Percentiles rank a stretch among this genome's conserved stretches.
Evolutionary conservation across 192 early-diverging fungal species (phyloP).

Genomic region (Lobosporangium transversale): DNA sequence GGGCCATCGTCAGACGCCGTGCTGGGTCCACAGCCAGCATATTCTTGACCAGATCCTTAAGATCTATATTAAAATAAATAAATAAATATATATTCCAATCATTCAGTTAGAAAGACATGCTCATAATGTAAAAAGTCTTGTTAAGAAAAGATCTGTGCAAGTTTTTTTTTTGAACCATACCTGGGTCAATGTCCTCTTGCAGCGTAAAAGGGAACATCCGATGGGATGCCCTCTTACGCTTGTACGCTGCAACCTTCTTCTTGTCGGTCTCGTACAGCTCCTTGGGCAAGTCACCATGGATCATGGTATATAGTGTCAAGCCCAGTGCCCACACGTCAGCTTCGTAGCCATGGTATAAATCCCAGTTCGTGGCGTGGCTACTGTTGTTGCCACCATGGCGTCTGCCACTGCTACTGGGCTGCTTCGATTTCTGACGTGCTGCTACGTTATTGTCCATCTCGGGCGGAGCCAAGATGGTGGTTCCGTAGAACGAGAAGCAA

Average conservation of each 20-base stretch:
- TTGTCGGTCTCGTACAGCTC: slow-evolving; percentile 33
- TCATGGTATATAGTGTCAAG: slow-evolving; percentile 29
- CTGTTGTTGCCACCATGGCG: neutral
- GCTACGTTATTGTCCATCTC: slow-evolving; percentile 37
- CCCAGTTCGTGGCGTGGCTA: slow-evolving; percentile 24
- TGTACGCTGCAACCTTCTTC: slow-evolving; percentile 26
- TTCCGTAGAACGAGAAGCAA: slow-evolving; percentile 32
- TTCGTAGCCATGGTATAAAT: slow-evolving; percentile 31
- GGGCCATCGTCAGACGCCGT: slow-evolving; percentile 29
- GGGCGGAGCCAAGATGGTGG: slow-evolving; percentile 25
- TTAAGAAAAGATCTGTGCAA: no score
- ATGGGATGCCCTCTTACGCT: slow-evolving; percentile 23
- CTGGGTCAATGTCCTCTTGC: slow-evolving; percentile 28
- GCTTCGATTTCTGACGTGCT: slow-evolving; percentile 15
- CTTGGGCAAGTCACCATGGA: slow-evolving; percentile 37
- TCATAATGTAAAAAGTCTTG: no score
- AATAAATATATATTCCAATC: no score
- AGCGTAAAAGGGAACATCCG: slow-evolving; percentile 35
- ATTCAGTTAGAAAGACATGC: no score
- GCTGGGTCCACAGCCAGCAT: slow-evolving; percentile 44
- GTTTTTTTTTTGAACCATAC: no score
- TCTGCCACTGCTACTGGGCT: neutral
- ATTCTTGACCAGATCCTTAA: slow-evolving; percentile 33
- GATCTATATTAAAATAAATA: slow-evolving; percentile 10
- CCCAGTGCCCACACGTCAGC: slow-evolving; percentile 41